A percentile compares a stretch with the other conserved stretches of the same genome.
Conservation (phyloP, 2,329 filamentous ascomycete genomes). For the Cryphonectria nitschkei region DNA sequence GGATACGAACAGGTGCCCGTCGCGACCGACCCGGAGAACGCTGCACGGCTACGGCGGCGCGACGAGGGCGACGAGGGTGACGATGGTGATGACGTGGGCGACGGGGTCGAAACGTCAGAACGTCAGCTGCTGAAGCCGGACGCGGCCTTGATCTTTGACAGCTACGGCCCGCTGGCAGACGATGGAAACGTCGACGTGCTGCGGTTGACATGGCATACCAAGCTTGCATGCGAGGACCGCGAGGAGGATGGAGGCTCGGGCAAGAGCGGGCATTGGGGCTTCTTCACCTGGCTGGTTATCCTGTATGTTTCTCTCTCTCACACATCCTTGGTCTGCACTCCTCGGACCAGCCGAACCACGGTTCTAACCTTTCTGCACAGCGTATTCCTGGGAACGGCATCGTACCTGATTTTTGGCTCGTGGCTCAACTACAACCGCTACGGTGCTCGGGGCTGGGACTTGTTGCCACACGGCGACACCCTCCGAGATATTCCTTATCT, state of each 20-base stretch:
- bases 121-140: slow-evolving; percentile 57
- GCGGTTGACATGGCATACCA: slow-evolving; percentile 82
- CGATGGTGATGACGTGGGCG: slow-evolving; percentile 28
- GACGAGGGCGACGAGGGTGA: slow-evolving; percentile 9
- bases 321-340: neutral
- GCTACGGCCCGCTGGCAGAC: slow-evolving; percentile 66
- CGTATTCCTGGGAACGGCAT: slow-evolving; percentile 79
- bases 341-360: neutral
- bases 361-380: slow-evolving; percentile 49
- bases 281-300: slow-evolving; percentile 96
- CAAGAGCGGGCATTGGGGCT: slow-evolving; percentile 71
- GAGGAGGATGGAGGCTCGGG: slow-evolving; percentile 44
- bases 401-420: slow-evolving; percentile 96
- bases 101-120: slow-evolving; percentile 45
- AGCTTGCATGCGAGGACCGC: slow-evolving; percentile 75
- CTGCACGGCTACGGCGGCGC: slow-evolving; percentile 34
- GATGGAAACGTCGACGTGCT: slow-evolving; percentile 64
- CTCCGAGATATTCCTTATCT: slow-evolving; percentile 92
- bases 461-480: slow-evolving; percentile 89
- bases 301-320: slow-evolving; percentile 62
- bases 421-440: slow-evolving; percentile 99
- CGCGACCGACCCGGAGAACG: slow-evolving; percentile 19
- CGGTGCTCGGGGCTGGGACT: slow-evolving; percentile 91
- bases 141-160: slow-evolving; percentile 74
- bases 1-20: slow-evolving; percentile 47